Evolutionary conservation across 1,284 basidiomycete species (phyloP), one percentile per base, ranked within the genome.

Genomic region (Exsudoporus floridanus): DNA sequence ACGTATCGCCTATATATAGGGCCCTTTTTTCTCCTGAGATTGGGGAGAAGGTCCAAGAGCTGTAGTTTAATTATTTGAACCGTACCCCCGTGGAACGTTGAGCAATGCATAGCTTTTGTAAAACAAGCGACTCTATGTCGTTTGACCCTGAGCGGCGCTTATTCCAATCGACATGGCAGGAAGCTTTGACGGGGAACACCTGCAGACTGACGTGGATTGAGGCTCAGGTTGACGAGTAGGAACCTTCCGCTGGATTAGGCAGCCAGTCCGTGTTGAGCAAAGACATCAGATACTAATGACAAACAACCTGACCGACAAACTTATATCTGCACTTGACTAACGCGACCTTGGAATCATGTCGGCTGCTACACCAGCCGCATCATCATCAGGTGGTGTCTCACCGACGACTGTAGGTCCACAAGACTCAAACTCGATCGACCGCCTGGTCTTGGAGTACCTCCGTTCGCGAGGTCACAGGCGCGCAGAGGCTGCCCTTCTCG

Each of bases 401-500:
- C 71, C 71, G 18, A 60, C 64, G 8, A 65, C 62, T 18, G 42
- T 49, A 36, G 58, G 44, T 27, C 46, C 69, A 14, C 73, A 77
- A 53, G 77, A 78, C 61, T 59, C 72, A 2, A 71, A 70, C 19
- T 68, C 74, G 33, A 69, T 74, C 13, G 88, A 88, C 53, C 82
- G 81, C 52, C 74, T 88, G 13, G 83, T 97, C 38, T 75, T 93
- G 55, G 90, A 94, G 52, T 98, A 96, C 70, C 79, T 97, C 44
- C 86, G 86, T 49, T 76, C 85, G 25, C 81, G 93, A 46, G 94
- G 95, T 5, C 88, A 93, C 71, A 77, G 81, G 61, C 77, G 80
- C 39, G 90, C 91, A 12, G 89, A 92, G 67, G 81, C 86, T 54
- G 83, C 83, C 31, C 77, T 68, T 60, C 77, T 83, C 27, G 84